Evolutionary conservation across 805 yeast species (phyloP), one percentile per base, ranked within the genome.

Genomic region (Candida insectalens): DNA sequence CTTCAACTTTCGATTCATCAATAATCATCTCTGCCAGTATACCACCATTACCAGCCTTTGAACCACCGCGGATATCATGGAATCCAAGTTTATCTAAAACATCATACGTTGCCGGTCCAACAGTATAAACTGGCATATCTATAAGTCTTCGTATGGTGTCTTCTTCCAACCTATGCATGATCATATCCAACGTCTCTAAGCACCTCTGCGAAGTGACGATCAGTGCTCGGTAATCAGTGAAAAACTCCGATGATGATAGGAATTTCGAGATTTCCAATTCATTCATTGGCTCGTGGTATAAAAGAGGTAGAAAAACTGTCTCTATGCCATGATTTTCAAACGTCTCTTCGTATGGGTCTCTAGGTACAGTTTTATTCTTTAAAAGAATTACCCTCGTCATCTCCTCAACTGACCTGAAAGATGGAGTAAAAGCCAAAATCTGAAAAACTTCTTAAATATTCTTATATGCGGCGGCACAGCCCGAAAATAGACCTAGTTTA

Each of bases 161-260:
- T 5, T 30, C 26, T 25, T 33, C 32, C n/a, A 63, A 44, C 8
- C 38, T 37, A 0, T 43, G 39, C 5, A 78, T 56, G 10, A 70
- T 51, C 25, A 62, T 60, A 39, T 70, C 71, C 9, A 85, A 55
- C 4, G 84, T 77, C 45, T 88, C 96, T 0, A 88, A 94, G 2
- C 96, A 94, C 43, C 97, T 57, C 51, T 89, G 96, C 2, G 94
- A 82, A 0, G 97, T 88, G 4, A 89, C 75, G 7, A 89, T 79
- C 25, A 85, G 55, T 0, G 77, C 70, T 27, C 67, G 64, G 19
- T 65, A 59, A 0, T 55, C 45, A 1, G 46, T 30, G 1, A 69
- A 38, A 39, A 71, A 74, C 7, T 57, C 60, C 0, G 49, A 47
- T 4, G 74, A 63, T 2, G 47, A 47, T 8, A 85, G 57, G 33